phyloP scores from a whole-genome alignment of 371 early-diverging fungal genomes.

The Polyrhizophydium stewartii region DNA sequence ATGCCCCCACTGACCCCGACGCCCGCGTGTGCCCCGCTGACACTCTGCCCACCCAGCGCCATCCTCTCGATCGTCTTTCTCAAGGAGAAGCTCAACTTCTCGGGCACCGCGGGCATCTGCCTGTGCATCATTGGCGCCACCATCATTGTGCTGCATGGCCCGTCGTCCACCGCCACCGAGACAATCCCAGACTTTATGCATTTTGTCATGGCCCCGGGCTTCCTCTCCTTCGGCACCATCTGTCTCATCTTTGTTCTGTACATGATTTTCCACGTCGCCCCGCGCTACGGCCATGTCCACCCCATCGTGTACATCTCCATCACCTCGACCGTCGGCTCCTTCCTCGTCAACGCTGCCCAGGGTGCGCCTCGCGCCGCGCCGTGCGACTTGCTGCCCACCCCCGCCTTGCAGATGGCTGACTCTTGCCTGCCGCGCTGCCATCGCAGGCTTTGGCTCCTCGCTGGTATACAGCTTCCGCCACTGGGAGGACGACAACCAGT shows the following conservation, averaged over 20 bases:
- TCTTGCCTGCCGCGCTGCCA: neutral
- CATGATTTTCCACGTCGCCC: conserved; percentile 69
- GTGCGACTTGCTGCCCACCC: neutral
- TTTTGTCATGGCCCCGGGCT: conserved; percentile 46
- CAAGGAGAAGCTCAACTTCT: conserved; percentile 43
- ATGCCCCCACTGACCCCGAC: too few relatives aligned
- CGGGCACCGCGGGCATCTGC: conserved; percentile 45
- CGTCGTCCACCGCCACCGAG: conserved; percentile 41
- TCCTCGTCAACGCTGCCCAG: conserved; percentile 35
- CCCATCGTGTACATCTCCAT: conserved; percentile 87
- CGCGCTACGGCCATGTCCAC: conserved; percentile 39
- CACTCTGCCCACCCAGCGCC: conserved; percentile 23
- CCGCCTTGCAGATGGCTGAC: neutral
- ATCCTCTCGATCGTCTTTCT: conserved; percentile 42
- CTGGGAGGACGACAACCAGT: conserved; percentile 37
- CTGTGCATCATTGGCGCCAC: conserved; percentile 49
- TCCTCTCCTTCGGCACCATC: conserved; percentile 40
- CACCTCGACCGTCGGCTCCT: conserved; percentile 82
- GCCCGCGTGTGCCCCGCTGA: too few relatives aligned
- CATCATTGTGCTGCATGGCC: conserved; percentile 47
- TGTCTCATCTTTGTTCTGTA: conserved; percentile 37
- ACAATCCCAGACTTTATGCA: conserved; percentile 34
- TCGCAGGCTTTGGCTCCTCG: conserved; percentile 40
- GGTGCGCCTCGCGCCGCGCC: conserved; percentile 16
- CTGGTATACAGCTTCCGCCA: conserved; percentile 34